Evolutionary conservation across 2,329 filamentous ascomycete genomes (phyloP).

Genomic region (Amesomyces nigricolor): DNA sequence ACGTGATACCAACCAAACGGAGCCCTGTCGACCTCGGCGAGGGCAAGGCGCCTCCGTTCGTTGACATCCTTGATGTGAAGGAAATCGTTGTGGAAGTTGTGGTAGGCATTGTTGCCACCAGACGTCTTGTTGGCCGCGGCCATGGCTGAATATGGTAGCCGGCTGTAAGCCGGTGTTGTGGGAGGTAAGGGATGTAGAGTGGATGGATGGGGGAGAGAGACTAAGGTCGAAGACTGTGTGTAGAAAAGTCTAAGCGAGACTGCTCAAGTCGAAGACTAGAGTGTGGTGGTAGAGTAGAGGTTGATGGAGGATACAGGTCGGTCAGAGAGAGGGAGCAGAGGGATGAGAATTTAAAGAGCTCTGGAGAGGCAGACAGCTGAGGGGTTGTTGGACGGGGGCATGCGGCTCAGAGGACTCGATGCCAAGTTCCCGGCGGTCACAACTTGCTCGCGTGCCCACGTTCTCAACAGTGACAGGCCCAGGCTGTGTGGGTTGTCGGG

Average conservation of each 20-base stretch:
- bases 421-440: background rate
- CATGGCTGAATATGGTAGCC: conserved; percentile 10
- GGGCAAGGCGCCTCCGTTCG: conserved; percentile 70
- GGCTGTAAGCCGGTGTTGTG: background rate
- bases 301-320: too few relatives aligned
- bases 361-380: background rate
- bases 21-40: conserved; percentile 76
- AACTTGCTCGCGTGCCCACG: background rate
- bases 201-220: too few relatives aligned
- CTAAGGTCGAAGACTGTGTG: too few relatives aligned
- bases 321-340: too few relatives aligned
- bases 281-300: too few relatives aligned
- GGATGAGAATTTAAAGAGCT: background rate
- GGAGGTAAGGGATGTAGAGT: background rate
- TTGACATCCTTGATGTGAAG: conserved; percentile 61
- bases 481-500: background rate
- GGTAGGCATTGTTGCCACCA: conserved; percentile 65
- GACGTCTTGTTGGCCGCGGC: conserved; percentile 41
- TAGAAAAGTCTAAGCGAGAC: too few relatives aligned
- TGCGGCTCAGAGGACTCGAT: too few relatives aligned
- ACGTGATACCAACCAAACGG: conserved; percentile 83
- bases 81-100: conserved; percentile 59
- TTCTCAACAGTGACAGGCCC: background rate
- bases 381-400: background rate
- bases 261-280: too few relatives aligned